Evolutionary conservation across 371 early-diverging fungal genomes (phyloP), one percentile per base, ranked within the genome.

Genomic region (Rhizomucor pusillus): DNA sequence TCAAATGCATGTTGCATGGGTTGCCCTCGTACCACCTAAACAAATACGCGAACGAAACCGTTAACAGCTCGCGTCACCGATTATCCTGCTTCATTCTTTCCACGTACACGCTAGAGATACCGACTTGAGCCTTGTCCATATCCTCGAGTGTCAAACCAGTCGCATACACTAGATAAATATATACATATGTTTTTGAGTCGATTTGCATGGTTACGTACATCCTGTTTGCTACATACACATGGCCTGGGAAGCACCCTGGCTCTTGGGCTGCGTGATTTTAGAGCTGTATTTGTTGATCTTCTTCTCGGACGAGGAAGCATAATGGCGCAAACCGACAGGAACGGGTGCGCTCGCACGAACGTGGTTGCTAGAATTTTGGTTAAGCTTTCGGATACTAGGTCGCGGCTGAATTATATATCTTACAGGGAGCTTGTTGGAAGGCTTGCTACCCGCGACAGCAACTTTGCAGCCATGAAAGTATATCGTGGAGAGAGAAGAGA

Each of bases 1-100:
- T 79, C 56, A 98, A 81, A 61, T 98, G 98, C 98, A 98, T 98
- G 78, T 98, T 98, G 81, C 98, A 98, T 16, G 98, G 97, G 78
- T 98, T 98, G 57, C 98, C 98, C 66, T 98, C 97, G 69, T 92
- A 95, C 93, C 97, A 94, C 6, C 89, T 88, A 68, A 35, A 3
- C 19, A 54, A 48, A 34, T 47, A 34, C 16, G 36, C 52, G 19
- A 37, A 46, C 43, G 40, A 13, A 41, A 22, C 44, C 47, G 33
- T 20, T 49, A 47, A 45, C 13, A 44, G 44, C 46, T 56, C 41
- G 43, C 40, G 57, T 50, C 54, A 57, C 23, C 47, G 55, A 54
- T 49, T 13, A 29, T 10, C 5, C 16, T 33, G 14, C 20, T 16
- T 43, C n/a, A 35, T 16, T 54, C 25, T 4, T 43, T 24, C 7